A percentile compares a stretch with the other conserved stretches of the same genome.
Conservation (phyloP, 163 green algal genomes). For the Prototheca wickerhamii region DNA sequence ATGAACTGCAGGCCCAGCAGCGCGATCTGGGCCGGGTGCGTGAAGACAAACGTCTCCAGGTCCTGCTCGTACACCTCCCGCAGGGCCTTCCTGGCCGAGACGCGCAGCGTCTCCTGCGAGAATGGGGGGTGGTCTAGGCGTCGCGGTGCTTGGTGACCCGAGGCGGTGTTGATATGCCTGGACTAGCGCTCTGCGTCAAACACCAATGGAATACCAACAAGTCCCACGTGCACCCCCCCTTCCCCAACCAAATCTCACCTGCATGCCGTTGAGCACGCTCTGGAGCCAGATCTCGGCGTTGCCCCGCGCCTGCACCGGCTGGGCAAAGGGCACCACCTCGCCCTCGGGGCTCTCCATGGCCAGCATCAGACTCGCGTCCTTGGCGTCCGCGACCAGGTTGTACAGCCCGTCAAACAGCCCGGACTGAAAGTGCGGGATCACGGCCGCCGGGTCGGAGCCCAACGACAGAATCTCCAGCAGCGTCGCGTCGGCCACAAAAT, state of each 20-base stretch:
- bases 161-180: no score
- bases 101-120: constrained; percentile 28
- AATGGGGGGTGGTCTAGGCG: not conserved
- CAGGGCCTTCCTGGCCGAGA: constrained; percentile 65
- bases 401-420: constrained; percentile 87
- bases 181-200: no score
- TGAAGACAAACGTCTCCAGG: constrained; percentile 80
- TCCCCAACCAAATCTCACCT: constrained; percentile 47
- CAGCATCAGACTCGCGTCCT: constrained; percentile 71
- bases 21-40: constrained; percentile 75
- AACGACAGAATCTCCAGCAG: constrained; percentile 93
- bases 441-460: constrained; percentile 74
- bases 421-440: constrained; percentile 88
- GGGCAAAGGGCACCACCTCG: constrained; percentile 57
- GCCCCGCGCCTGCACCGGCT: constrained; percentile 62
- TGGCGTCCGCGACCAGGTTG: constrained; percentile 13
- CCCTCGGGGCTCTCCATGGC: constrained; percentile 82
- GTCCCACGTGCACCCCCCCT: no score
- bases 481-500: constrained; percentile 93
- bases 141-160: no score
- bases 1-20: constrained; percentile 91
- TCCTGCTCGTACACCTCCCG: constrained; percentile 59
- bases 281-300: constrained; percentile 85
- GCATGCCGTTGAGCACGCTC: constrained; percentile 85
- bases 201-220: no score